Evolutionary conservation across 1,139 yeast species (phyloP), one percentile per base, ranked within the genome.

Genomic region (Lodderomyces pseudojiufengensis): DNA sequence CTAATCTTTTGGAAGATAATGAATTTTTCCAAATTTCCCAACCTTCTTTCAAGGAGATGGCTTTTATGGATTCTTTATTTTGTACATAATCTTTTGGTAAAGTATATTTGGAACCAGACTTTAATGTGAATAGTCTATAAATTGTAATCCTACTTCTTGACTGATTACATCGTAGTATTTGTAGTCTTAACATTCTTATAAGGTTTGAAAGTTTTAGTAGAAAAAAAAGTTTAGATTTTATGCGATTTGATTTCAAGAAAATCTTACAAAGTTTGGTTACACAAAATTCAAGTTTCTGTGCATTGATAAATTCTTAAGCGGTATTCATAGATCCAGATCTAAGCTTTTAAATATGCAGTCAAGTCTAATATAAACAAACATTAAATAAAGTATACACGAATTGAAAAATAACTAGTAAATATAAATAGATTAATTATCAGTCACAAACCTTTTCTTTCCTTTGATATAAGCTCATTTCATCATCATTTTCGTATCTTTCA

Each of bases 21-120:
- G 71, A 63, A 9, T 52, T 52, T 34, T 41, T 38, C 73, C 73
- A 66, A 3, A 58, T 49, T 10, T 41, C 36, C 9, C 42, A 40
- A 9, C 57, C 46, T 20, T 42, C 32, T 9, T 36, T 29, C 14
- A 54, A 48, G 12, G 59, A 52, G 5, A 58, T 40, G 13, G 43
- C 36, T 23, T 44, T 41, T 5, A 46, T 29, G 14, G 42, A 11
- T 6, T 40, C 30, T 12, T 40, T 45, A 23, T 48, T 45, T n/a
- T 48, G 50, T 21, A 38, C 38, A 32, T 49, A 50, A 9, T 43
- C 27, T 9, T 40, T 20, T 6, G 58, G 59, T 30, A 45, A 27
- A 2, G 33, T 29, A 29, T 29, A 41, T 25, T 29, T 28, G 4
- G 33, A 10, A 5, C 32, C 25, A 13, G 36, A 40, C 29, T 36